Evolutionary conservation across 345 rosid species (phyloP), one percentile per base, ranked within the genome.

Genomic region (Turnera subulata): DNA sequence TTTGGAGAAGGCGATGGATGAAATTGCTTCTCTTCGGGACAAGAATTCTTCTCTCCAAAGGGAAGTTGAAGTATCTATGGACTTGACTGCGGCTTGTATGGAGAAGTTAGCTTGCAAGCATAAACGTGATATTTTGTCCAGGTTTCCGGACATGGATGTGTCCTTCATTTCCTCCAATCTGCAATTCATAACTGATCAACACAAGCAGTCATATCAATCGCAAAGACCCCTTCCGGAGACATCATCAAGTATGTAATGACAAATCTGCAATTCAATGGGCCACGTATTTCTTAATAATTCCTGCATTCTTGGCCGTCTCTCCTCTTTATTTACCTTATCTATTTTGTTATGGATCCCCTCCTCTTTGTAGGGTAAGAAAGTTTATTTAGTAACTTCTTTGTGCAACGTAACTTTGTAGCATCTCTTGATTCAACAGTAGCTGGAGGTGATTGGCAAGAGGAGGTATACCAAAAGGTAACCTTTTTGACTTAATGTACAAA

Each of bases 391-490:
- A 40, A 10, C 13, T 3, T 13, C n/a, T 42, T 56, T 52, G 35
- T 66, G 22, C 60, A 26, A 48, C n/a, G n/a, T n/a, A n/a, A n/a
- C 51, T 71, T 78, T 76, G 70, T 72, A 93, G 97, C 90, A 61
- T 77, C 91, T 37, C 69, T 85, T 29, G 97, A 82, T 78, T 80
- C 95, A 32, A 76, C 89, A 17, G 80, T 82, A 58, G 88, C 88
- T 12, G 91, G 88, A 22, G 79, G 69, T 59, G 97, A 89, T 70
- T 87, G 92, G 97, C 97, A 82, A 77, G 97, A 93, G 76, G 97
- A 93, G 74, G 77, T 74, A 62, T 84, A 65, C 63, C 92, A 84
- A 62, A 87, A 93, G 97, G 99, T 89, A 70, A 50, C 20, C 20
- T 62, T 10, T 46, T 6, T 24, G 23, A 10, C 20, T 14, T 20